Conservation (phyloP, 1,284 basidiomycete species). For the Neonothopanus nambi region DNA sequence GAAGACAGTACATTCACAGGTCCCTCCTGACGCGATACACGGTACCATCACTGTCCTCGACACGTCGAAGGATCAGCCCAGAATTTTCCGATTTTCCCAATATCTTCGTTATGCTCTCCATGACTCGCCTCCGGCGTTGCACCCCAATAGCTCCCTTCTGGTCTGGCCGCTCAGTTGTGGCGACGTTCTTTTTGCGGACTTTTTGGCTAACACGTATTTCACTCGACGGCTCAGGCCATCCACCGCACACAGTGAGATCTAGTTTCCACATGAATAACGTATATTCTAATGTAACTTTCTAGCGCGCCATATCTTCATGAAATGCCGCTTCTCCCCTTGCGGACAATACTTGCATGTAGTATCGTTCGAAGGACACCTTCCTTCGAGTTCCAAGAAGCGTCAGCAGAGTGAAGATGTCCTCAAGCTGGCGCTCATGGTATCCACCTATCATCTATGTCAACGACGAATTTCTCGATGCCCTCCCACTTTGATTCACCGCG, state of each 20-base stretch:
- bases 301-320: slow-evolving; percentile 29
- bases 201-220: slow-evolving; percentile 28
- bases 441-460: slow-evolving; percentile 28
- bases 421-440: slow-evolving; percentile 23
- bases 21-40: no score
- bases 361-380: slow-evolving; percentile 25
- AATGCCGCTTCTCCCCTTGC: slow-evolving; percentile 29
- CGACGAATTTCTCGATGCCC: slow-evolving; percentile 23
- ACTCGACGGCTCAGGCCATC: slow-evolving; percentile 28
- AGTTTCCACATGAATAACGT: background rate
- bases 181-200: slow-evolving; percentile 31
- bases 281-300: background rate
- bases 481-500: slow-evolving; percentile 27
- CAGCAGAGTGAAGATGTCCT: slow-evolving; percentile 6
- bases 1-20: no score
- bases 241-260: slow-evolving; percentile 23
- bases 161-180: slow-evolving; percentile 31
- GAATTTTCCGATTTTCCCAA: slow-evolving; percentile 21
- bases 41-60: no score
- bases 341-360: slow-evolving; percentile 29
- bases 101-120: slow-evolving; percentile 23
- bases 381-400: slow-evolving; percentile 7
- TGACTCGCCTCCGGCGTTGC: slow-evolving; percentile 29
- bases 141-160: slow-evolving; percentile 26
- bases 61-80: background rate